These are phyloP conservation scores for Kalanchoe fedtschenkoi DNA, from an alignment of 164 flowering plant genomes.

Conservation along the genomic window DNA sequence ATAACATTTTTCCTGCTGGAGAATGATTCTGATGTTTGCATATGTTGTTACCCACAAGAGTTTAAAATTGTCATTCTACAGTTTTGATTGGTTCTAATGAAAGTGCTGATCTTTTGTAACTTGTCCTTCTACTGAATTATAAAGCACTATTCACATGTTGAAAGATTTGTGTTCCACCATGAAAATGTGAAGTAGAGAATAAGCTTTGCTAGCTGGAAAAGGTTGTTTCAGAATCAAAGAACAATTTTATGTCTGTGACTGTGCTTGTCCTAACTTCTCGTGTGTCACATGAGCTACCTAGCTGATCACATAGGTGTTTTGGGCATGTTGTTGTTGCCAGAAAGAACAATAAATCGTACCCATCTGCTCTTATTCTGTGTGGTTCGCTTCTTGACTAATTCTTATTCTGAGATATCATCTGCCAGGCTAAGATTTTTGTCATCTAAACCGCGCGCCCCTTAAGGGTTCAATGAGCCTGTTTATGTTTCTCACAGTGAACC, in stretches of 20 bases:
- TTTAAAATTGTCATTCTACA: too few relatives aligned
- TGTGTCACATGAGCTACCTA: neutral
- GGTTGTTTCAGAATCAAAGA: neutral
- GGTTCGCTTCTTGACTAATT: neutral
- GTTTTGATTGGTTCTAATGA: too few relatives aligned
- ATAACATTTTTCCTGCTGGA: too few relatives aligned
- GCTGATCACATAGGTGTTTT: neutral
- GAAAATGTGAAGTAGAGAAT: neutral
- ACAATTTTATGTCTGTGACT: constrained; percentile 1
- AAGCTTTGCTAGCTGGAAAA: constrained; percentile 5
- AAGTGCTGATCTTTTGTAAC: neutral
- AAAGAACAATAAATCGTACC: neutral
- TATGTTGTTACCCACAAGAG: too few relatives aligned
- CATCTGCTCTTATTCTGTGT: neutral
- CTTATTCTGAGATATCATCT: too few relatives aligned
- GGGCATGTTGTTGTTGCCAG: neutral
- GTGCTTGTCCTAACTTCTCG: neutral
- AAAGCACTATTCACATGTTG: neutral
- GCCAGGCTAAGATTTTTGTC: too few relatives aligned
- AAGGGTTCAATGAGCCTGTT: too few relatives aligned
- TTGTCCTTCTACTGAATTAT: neutral
- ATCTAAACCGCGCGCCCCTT: too few relatives aligned
- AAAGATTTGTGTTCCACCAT: neutral
- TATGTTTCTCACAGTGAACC: too few relatives aligned
- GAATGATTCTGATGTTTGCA: too few relatives aligned